These are phyloP conservation scores for Kuraishia capsulata DNA, from an alignment of 805 yeast species.

Conservation along the genomic window DNA sequence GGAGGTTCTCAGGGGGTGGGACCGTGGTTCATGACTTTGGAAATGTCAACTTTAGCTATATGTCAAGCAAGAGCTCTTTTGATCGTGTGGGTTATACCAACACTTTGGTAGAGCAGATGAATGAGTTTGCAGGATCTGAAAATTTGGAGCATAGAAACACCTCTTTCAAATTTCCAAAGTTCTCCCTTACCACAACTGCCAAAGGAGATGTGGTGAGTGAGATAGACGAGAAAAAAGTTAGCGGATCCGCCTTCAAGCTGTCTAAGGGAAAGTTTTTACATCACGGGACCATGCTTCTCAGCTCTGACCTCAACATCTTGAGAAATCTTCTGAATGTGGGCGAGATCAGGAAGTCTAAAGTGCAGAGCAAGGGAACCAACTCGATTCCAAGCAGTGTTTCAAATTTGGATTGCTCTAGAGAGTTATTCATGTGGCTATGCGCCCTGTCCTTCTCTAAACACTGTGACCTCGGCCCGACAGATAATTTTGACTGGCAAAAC, in stretches of 20 bases:
- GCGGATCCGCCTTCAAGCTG: slow-evolving; percentile 90
- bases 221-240: slow-evolving; percentile 45
- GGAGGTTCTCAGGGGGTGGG: slow-evolving; percentile 93
- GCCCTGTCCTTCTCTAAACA: slow-evolving; percentile 26
- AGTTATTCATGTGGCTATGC: slow-evolving; percentile 37
- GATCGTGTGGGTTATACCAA: slow-evolving; percentile 46
- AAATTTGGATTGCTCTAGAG: slow-evolving; percentile 42
- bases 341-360: slow-evolving; percentile 8
- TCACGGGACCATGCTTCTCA: slow-evolving; percentile 90
- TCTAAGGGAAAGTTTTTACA: slow-evolving; percentile 79
- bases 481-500: slow-evolving; percentile 5
- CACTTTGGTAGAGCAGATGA: slow-evolving; percentile 32
- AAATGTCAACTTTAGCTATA: slow-evolving; percentile 77
- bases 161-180: slow-evolving; percentile 8
- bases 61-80: slow-evolving; percentile 56
- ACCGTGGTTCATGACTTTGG: slow-evolving; percentile 93
- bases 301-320: slow-evolving; percentile 52
- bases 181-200: slow-evolving; percentile 42
- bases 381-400: slow-evolving; percentile 78
- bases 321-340: slow-evolving; percentile 41
- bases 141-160: background rate
- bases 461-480: slow-evolving; percentile 15
- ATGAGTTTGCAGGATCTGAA: slow-evolving; percentile 7
- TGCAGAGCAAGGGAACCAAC: slow-evolving; percentile 34
- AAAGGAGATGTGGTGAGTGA: slow-evolving; percentile 72